Base-by-base conservation (phyloP, 2,329 filamentous ascomycete genomes). In the Pyrenophora tritici-repentis region DNA sequence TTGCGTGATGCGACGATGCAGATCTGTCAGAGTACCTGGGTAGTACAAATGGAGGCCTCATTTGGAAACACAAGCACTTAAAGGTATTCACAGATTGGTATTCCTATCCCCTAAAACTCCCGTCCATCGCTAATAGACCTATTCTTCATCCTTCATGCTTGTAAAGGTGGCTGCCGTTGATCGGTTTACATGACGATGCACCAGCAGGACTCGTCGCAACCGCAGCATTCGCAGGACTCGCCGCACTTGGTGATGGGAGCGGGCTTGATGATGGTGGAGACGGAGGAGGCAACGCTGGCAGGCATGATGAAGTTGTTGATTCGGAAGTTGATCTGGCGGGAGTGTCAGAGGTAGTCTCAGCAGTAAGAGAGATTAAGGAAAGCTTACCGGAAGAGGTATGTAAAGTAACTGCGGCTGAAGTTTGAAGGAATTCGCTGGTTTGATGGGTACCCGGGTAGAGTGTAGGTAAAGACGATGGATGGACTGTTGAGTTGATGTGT, bases 151-250 rank as follows among this genome's bases (percentile, higher is more conserved):
- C 39, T 14, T 42, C n/a, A 10, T 31, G 32, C 18, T 17, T 8
- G 32, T 35, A 42, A 24, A 16, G 16, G 22, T 40, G 14, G 40
- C 14, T 10, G 24, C 3, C n/a, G 13, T 33, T 17, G 17, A 33
- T 20, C 26, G n/a, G 12, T 31, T 44, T 52, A 55, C 48, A 52
- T 55, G 31, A 52, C 49, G 8, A 16, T 26, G 44, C 49, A 52
- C 49, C 49, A 52, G 44, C 71, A 74, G 16, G 68, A 71, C 52
- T 74, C 71, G 13, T 68, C 69, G 54, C 68, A 72, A 42, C 71
- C 71, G 55, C 71, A 74, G 68, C 71, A 74, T 16, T 71, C 71
- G 59, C 71, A 74, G 22, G 49, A 52, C 40, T 74, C 72, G 34
- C 71, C 71, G 52, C 71, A 74, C 43, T 51, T 51, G 29, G 63